A percentile compares a stretch with the other conserved stretches of the same genome.
phyloP scores from a whole-genome alignment of 257 asterid genomes.

The Scutellaria galericulata region DNA sequence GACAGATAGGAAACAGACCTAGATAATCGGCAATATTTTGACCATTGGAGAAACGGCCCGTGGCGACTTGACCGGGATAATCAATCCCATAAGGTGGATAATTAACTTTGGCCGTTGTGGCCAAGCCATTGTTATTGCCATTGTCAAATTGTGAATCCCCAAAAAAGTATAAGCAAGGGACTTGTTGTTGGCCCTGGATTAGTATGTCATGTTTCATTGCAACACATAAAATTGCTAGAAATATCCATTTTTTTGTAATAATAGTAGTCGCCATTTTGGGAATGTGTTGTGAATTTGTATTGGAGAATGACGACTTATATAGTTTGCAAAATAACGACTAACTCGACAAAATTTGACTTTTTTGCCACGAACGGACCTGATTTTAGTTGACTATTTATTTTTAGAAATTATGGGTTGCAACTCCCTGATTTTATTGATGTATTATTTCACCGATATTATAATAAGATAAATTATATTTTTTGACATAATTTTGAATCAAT shows the following conservation, averaged over 20 bases:
- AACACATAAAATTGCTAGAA: conserved; percentile 18
- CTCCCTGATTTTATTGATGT: too few species aligned
- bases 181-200: conserved; percentile 42
- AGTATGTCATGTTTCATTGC: not conserved
- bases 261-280: conserved; percentile 11
- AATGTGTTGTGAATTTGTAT: not conserved
- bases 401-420: too few species aligned
- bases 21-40: conserved; percentile 45
- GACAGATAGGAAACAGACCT: conserved; percentile 29
- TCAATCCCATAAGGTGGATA: conserved; percentile 67
- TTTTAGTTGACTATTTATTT: too few species aligned
- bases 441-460: too few species aligned
- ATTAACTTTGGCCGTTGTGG: conserved; percentile 50
- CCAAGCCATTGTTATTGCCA: conserved; percentile 60
- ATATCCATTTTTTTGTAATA: conserved; percentile 20
- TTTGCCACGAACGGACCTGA: too few species aligned
- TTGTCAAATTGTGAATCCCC: conserved; percentile 63
- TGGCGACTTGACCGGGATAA: conserved; percentile 45
- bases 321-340: not conserved
- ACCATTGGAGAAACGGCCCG: conserved; percentile 62
- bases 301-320: not conserved
- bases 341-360: too few species aligned
- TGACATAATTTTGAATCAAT: too few species aligned
- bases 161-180: conserved; percentile 50
- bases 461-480: too few species aligned